These are phyloP conservation scores for Pichia deserticola DNA, from an alignment of 805 yeast species.

Conservation along the genomic window DNA sequence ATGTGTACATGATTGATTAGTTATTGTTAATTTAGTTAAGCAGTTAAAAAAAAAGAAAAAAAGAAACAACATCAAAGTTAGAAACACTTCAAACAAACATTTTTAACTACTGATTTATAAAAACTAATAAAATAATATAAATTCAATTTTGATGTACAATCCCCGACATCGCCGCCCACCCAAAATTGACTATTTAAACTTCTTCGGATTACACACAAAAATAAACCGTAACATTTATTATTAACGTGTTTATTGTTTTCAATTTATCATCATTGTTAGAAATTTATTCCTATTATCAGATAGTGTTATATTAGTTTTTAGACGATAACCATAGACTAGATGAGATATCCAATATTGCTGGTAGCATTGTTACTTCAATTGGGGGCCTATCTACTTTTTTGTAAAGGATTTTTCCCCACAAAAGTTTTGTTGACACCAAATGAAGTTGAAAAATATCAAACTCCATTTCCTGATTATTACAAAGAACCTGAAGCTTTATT, in stretches of 20 bases:
- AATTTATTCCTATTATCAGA: no score
- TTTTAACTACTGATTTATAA: no score
- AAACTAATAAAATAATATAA: no score
- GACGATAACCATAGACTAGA: no score
- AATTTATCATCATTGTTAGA: no score
- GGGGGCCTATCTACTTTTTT: conserved; percentile 53
- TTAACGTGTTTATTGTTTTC: no score
- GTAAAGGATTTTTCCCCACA: conserved; percentile 88
- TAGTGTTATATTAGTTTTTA: no score
- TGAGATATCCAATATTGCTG: conserved; percentile 11
- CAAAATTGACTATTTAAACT: no score
- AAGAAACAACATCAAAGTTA: neutral
- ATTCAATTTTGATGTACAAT: neutral
- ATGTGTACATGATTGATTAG: neutral
- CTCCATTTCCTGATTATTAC: conserved; percentile 23
- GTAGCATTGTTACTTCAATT: conserved; percentile 31
- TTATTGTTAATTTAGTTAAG: neutral
- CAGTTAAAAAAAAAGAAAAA: neutral
- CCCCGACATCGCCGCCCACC: neutral
- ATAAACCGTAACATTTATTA: no score
- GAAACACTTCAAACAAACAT: no score
- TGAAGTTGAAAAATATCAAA: conserved; percentile 31
- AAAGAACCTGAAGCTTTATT: conserved; percentile 38
- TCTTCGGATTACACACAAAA: no score
- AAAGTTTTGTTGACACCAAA: conserved; percentile 67